phyloP scores from a whole-genome alignment of 2,329 filamentous ascomycete species.

The Hymenoscyphus albidus region DNA sequence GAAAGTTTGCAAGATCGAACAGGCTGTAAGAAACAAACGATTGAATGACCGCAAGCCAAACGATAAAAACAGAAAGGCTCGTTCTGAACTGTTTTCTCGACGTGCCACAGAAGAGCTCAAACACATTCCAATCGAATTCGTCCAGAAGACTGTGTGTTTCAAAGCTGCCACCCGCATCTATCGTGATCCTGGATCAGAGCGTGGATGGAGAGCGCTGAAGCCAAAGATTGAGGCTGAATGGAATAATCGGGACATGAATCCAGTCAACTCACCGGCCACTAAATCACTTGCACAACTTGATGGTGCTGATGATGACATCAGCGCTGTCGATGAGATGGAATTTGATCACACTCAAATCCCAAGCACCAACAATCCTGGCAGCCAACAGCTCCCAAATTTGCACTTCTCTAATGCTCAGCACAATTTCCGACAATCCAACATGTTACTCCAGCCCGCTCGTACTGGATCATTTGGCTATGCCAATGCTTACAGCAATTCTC shows the following conservation, averaged over 20 bases:
- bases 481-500: neutral
- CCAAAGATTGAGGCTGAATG: slow-evolving; percentile 33
- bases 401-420: neutral
- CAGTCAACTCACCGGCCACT: neutral
- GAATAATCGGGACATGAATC: slow-evolving; percentile 11
- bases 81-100: slow-evolving; percentile 27
- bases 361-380: neutral
- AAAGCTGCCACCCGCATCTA: slow-evolving; percentile 34
- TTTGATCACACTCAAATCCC: neutral
- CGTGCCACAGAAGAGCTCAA: slow-evolving; percentile 30
- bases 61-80: slow-evolving; percentile 26
- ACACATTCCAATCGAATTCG: slow-evolving; percentile 27
- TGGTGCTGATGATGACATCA: slow-evolving; percentile 4
- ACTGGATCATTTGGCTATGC: neutral
- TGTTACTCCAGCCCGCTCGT: neutral
- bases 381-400: slow-evolving; percentile 1
- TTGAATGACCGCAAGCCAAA: slow-evolving; percentile 25
- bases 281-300: neutral
- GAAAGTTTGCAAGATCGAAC: slow-evolving; percentile 30
- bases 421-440: neutral
- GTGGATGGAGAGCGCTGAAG: slow-evolving; percentile 32
- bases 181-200: slow-evolving; percentile 31
- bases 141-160: slow-evolving; percentile 25
- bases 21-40: slow-evolving; percentile 24
- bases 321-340: slow-evolving; percentile 2